Evolutionary conservation across 2,329 filamentous ascomycete species (phyloP).

Genomic region (Venturia asperata): DNA sequence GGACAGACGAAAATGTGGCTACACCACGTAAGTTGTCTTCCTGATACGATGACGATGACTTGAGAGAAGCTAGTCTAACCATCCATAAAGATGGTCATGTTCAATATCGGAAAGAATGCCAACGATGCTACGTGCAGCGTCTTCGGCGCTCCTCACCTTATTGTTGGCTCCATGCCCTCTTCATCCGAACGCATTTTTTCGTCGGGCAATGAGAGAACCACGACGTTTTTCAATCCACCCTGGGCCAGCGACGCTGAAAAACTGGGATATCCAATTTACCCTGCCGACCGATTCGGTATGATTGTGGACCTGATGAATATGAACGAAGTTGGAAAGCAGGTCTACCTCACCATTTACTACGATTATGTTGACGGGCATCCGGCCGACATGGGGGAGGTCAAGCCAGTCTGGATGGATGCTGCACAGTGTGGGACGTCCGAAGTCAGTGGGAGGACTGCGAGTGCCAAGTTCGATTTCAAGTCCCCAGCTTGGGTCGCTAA

Average conservation of each 20-base stretch:
- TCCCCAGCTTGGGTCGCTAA: conserved; percentile 15
- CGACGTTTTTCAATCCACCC: conserved; percentile 8
- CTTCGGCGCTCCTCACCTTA: conserved; percentile 14
- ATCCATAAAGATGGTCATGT: conserved; percentile 18
- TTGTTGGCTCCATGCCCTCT: conserved; percentile 11
- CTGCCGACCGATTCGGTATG: conserved; percentile 15
- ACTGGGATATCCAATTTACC: conserved; percentile 17
- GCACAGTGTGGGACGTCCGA: conserved; percentile 17
- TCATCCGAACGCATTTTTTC: conserved; percentile 17
- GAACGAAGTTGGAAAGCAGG: conserved; percentile 12
- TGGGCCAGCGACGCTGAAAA: neutral
- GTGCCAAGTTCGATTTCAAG: conserved; percentile 13
- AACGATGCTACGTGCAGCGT: conserved; percentile 18
- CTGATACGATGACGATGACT: neutral
- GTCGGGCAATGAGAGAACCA: conserved; percentile 18
- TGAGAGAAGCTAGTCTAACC: neutral
- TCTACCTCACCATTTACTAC: conserved; percentile 18
- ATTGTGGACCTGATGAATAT: conserved; percentile 20
- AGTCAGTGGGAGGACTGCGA: neutral
- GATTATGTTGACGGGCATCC: conserved; percentile 18
- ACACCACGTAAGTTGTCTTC: conserved; percentile 10
- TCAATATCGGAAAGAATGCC: conserved; percentile 16
- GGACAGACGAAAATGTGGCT: conserved; percentile 17
- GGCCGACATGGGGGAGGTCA: conserved; percentile 7
- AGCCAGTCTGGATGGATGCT: conserved; percentile 19